Evolutionary conservation across 768 basidiomycete genomes (phyloP).

Genomic region (Megacollybia marginata): DNA sequence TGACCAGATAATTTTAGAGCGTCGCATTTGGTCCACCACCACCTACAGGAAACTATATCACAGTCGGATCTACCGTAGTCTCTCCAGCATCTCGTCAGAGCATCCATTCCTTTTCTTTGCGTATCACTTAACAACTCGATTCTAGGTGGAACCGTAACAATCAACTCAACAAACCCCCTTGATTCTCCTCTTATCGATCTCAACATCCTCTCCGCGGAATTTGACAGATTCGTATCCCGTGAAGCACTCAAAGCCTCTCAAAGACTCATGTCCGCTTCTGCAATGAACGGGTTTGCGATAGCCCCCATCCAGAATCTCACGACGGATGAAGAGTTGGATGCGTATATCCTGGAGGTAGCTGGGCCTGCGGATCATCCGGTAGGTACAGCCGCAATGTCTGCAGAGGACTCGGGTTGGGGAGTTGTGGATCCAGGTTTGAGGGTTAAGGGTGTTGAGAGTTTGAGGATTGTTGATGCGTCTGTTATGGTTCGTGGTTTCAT

Average conservation of each 20-base stretch:
- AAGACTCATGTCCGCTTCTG: slow-evolving; percentile 5
- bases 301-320: background rate
- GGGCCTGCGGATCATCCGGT: background rate
- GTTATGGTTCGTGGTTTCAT: background rate
- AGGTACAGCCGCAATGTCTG: background rate
- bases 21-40: background rate
- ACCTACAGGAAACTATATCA: slow-evolving; percentile 5
- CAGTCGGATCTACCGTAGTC: slow-evolving; percentile 6
- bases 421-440: background rate
- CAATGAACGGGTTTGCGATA: slow-evolving; percentile 9
- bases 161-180: slow-evolving; percentile 32
- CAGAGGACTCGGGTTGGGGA: background rate
- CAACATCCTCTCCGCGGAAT: slow-evolving; percentile 23
- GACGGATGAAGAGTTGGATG: background rate
- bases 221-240: slow-evolving; percentile 9
- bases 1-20: background rate
- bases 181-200: slow-evolving; percentile 34
- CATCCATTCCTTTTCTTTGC: too few relatives aligned
- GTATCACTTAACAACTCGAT: too few relatives aligned
- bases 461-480: background rate
- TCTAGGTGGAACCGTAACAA: slow-evolving; percentile 12
- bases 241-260: slow-evolving; percentile 7
- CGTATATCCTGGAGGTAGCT: background rate
- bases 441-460: background rate
- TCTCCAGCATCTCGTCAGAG: slow-evolving; percentile 13